Evolutionary conservation across 495 filamentous ascomycete species (phyloP).

Genomic region (Durotheca rogersii): DNA sequence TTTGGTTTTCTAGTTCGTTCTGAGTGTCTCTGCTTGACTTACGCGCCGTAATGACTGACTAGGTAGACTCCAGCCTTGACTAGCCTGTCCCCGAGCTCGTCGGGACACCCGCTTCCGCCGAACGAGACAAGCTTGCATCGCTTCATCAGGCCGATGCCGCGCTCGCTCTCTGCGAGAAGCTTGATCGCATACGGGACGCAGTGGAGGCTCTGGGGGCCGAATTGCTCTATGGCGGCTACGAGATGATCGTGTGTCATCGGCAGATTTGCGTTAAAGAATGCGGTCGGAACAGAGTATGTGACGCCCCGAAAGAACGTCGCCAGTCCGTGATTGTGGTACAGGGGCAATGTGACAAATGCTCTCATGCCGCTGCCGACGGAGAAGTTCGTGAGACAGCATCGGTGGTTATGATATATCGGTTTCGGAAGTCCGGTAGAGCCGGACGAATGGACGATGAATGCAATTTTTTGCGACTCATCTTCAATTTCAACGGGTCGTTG

Average conservation of each 20-base stretch:
- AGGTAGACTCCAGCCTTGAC: slow-evolving; percentile 57
- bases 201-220: slow-evolving; percentile 45
- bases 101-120: slow-evolving; percentile 50
- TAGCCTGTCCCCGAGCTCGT: slow-evolving; percentile 53
- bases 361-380: slow-evolving; percentile 26
- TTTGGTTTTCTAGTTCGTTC: background rate
- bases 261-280: slow-evolving; percentile 47
- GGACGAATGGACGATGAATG: slow-evolving; percentile 47
- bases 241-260: slow-evolving; percentile 46
- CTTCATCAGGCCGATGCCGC: slow-evolving; percentile 41
- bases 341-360: slow-evolving; percentile 30
- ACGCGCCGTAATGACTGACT: slow-evolving; percentile 49
- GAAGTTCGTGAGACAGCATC: slow-evolving; percentile 32
- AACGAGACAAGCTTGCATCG: slow-evolving; percentile 49
- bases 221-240: slow-evolving; percentile 40
- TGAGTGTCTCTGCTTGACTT: slow-evolving; percentile 10
- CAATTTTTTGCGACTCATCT: slow-evolving; percentile 28
- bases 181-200: slow-evolving; percentile 53
- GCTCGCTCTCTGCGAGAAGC: slow-evolving; percentile 46
- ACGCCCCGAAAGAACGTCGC: slow-evolving; percentile 49
- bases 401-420: slow-evolving; percentile 41
- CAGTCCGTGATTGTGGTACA: slow-evolving; percentile 48
- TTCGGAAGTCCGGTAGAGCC: slow-evolving; percentile 62
- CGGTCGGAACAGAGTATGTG: slow-evolving; percentile 38
- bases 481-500: slow-evolving; percentile 17